A percentile compares a stretch with the other conserved stretches of the same genome.
Conservation (phyloP, 805 yeast genomes). For the Ogataea zsoltii region DNA sequence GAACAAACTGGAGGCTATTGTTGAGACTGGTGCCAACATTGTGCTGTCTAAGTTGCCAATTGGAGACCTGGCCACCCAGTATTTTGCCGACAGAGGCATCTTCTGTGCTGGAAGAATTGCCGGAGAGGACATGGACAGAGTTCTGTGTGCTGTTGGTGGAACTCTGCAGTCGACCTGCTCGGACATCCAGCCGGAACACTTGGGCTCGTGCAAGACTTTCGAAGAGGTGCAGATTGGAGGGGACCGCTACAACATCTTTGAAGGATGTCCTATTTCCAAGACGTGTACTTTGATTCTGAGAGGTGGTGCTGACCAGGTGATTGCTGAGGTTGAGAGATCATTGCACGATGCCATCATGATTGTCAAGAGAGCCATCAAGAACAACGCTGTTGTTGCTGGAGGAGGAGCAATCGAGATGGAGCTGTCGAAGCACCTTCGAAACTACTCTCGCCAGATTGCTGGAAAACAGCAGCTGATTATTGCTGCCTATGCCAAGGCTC, state of each 20-base stretch:
- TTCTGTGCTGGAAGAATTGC: conserved; percentile 98
- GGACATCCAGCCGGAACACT: conserved; percentile 64
- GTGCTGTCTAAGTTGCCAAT: conserved; percentile 94
- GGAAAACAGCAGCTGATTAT: conserved; percentile 95
- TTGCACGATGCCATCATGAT: conserved; percentile 98
- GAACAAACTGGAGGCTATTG: conserved; percentile 80
- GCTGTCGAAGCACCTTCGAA: conserved; percentile 82
- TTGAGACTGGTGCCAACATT: conserved; percentile 84
- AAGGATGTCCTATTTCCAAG: conserved; percentile 88
- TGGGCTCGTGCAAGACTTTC: conserved; percentile 82
- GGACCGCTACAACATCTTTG: conserved; percentile 90
- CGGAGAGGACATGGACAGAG: conserved; percentile 87
- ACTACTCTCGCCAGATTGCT: conserved; percentile 80
- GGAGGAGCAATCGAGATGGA: conserved; percentile 99
- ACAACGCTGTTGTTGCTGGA: conserved; percentile 89
- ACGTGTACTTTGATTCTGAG: conserved; percentile 92
- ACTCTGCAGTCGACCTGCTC: conserved; percentile 75
- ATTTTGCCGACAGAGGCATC: conserved; percentile 91
- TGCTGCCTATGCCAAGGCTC: conserved; percentile 89
- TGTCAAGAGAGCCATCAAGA: conserved; percentile 90
- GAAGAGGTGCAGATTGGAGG: conserved; percentile 97
- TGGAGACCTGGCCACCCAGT: conserved; percentile 99
- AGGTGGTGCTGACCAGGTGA: conserved; percentile 99
- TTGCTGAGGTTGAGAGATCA: conserved; percentile 97
- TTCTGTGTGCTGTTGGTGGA: conserved; percentile 93